Conservation (phyloP, 495 filamentous ascomycete genomes). For the Alectoria sarmentosa region DNA sequence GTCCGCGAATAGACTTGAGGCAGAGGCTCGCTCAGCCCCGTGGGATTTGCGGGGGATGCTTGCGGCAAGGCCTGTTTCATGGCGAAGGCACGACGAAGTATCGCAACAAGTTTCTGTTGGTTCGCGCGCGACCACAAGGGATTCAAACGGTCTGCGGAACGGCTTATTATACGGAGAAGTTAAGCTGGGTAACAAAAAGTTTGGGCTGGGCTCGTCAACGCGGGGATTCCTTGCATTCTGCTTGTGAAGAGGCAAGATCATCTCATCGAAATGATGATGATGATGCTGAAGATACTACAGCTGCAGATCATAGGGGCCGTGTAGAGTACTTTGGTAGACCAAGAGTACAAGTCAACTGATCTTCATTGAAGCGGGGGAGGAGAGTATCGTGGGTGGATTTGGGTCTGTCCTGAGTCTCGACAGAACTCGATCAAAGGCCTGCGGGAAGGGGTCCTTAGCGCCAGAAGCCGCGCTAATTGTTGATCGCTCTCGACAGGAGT, state of each 20-base stretch:
- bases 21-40: not conserved
- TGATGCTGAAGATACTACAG: not conserved
- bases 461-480: not conserved
- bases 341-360: too few relatives aligned
- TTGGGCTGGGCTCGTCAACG: too few relatives aligned
- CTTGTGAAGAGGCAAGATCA: not conserved
- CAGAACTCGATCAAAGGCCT: not conserved
- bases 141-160: not conserved
- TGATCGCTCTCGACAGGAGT: not conserved
- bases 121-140: not conserved
- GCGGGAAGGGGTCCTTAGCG: not conserved
- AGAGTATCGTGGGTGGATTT: not conserved
- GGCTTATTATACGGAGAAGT: not conserved
- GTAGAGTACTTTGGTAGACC: too few relatives aligned
- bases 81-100: not conserved
- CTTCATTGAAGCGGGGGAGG: not conserved
- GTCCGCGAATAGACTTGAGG: not conserved
- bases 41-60: not conserved
- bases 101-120: not conserved
- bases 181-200: too few relatives aligned
- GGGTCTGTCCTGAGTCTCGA: too few relatives aligned
- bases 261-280: not conserved
- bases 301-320: not conserved
- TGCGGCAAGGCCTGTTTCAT: slow-evolving; percentile 3
- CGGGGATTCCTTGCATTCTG: too few relatives aligned